These are phyloP conservation scores for Colletotrichum nymphaeae DNA, from an alignment of 2,329 filamentous ascomycete genomes.

Conservation along the genomic window DNA sequence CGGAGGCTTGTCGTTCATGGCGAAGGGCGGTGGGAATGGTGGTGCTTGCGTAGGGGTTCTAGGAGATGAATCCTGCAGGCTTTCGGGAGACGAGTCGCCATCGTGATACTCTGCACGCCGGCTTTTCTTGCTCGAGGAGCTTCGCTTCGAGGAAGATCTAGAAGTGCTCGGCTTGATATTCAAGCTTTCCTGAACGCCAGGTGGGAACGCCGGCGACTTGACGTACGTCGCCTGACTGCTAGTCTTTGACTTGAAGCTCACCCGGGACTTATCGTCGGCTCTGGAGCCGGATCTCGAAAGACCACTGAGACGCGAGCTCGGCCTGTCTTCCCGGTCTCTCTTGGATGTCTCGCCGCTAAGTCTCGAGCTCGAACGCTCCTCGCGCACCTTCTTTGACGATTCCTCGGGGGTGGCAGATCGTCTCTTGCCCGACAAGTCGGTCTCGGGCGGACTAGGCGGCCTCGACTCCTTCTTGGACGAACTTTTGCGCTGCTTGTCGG, in stretches of 20 bases:
- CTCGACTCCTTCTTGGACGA: constrained; percentile 57
- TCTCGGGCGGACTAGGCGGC: constrained; percentile 74
- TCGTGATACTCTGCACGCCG: constrained; percentile 53
- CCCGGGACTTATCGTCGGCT: constrained; percentile 61
- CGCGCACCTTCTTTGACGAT: constrained; percentile 39
- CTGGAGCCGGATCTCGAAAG: constrained; percentile 57
- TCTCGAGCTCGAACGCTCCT: constrained; percentile 56
- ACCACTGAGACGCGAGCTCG: constrained; percentile 58
- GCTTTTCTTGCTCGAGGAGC: constrained; percentile 46
- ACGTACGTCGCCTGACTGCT: constrained; percentile 70
- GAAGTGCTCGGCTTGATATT: constrained; percentile 37
- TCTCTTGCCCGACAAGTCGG: constrained; percentile 64
- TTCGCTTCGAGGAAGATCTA: constrained; percentile 42
- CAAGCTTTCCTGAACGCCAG: constrained; percentile 41
- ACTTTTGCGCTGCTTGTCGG: constrained; percentile 45
- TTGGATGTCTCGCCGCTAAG: constrained; percentile 46
- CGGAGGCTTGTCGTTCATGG: constrained; percentile 50
- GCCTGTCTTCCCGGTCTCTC: constrained; percentile 46
- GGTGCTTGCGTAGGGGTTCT: constrained; percentile 69
- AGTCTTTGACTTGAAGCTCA: constrained; percentile 65
- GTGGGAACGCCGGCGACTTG: constrained; percentile 46
- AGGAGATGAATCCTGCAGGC: constrained; percentile 66
- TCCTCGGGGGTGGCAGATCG: constrained; percentile 42
- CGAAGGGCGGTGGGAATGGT: constrained; percentile 58
- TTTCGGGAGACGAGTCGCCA: constrained; percentile 59